A percentile compares a stretch with the other conserved stretches of the same genome.
These are phyloP conservation scores for Chlorella vulgaris DNA, from an alignment of 139 green algal species.

Conservation along the genomic window DNA sequence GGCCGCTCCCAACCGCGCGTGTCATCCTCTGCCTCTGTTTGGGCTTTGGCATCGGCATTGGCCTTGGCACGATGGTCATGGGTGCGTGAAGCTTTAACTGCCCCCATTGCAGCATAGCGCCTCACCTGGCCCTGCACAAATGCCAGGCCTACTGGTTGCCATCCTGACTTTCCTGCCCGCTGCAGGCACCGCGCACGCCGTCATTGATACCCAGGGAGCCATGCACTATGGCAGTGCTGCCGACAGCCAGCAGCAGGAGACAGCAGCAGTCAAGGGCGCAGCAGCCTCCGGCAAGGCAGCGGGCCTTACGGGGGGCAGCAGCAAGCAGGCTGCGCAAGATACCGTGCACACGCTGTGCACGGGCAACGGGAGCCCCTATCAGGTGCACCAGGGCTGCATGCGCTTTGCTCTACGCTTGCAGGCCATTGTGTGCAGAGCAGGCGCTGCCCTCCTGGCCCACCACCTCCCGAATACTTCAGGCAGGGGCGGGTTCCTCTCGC, in stretches of 20 bases:
- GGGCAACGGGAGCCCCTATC: constrained; percentile 81
- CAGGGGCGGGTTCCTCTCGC: no score
- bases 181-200: constrained; percentile 28
- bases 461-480: no score
- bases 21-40: neutral
- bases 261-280: neutral
- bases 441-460: no score
- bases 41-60: constrained; percentile 8
- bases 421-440: neutral
- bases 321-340: neutral
- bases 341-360: constrained; percentile 67
- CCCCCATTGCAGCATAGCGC: no score
- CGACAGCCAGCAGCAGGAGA: neutral
- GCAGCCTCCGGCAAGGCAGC: neutral
- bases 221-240: neutral
- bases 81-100: neutral
- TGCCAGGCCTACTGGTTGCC: neutral
- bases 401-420: neutral
- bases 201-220: constrained; percentile 1
- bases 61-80: constrained; percentile 46
- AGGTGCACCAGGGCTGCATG: constrained; percentile 25
- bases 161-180: neutral
- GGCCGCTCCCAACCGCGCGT: neutral
- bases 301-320: no score
- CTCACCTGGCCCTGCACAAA: neutral